phyloP scores from a whole-genome alignment of 768 basidiomycete genomes.

The Crassisporium funariophilum region DNA sequence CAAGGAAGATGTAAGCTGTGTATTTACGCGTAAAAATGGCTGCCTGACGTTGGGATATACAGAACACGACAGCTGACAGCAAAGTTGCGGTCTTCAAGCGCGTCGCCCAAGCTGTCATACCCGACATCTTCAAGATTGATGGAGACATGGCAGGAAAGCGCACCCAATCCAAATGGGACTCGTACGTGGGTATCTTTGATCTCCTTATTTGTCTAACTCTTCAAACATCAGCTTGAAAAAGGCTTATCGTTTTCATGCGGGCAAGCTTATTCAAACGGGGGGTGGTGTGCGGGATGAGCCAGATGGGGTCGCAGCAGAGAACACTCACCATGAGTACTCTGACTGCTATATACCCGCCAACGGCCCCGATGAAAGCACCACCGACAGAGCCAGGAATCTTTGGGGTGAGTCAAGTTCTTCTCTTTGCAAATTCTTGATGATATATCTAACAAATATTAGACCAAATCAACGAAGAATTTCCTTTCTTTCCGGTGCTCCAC shows the following conservation, averaged over 20 bases:
- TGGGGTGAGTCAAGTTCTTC: slow-evolving; percentile 13
- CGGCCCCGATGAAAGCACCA: slow-evolving; percentile 18
- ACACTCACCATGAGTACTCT: slow-evolving; percentile 3
- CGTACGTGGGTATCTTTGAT: background rate
- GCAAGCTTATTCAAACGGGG: slow-evolving; percentile 6
- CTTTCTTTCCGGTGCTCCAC: slow-evolving; percentile 16
- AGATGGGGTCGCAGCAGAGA: slow-evolving; percentile 7
- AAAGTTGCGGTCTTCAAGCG: slow-evolving; percentile 9
- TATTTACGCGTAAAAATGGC: background rate
- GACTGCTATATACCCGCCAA: slow-evolving; percentile 7
- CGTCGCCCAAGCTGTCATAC: slow-evolving; percentile 6
- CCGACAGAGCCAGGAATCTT: slow-evolving; percentile 11
- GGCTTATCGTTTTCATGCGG: slow-evolving; percentile 4
- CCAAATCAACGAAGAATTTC: slow-evolving; percentile 17
- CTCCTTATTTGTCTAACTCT: background rate
- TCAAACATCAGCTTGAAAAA: slow-evolving; percentile 3
- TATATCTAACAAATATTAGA: slow-evolving; percentile 3
- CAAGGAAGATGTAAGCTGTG: background rate
- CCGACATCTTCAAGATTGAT: slow-evolving; percentile 3
- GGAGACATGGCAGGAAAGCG: slow-evolving; percentile 5
- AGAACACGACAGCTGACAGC: background rate
- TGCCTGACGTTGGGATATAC: background rate
- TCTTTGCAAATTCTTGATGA: background rate
- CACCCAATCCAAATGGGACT: slow-evolving; percentile 4
- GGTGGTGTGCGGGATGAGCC: slow-evolving; percentile 4